Base-by-base conservation (phyloP, 2,329 filamentous ascomycete species). In the Colletotrichum lindemuthianum region DNA sequence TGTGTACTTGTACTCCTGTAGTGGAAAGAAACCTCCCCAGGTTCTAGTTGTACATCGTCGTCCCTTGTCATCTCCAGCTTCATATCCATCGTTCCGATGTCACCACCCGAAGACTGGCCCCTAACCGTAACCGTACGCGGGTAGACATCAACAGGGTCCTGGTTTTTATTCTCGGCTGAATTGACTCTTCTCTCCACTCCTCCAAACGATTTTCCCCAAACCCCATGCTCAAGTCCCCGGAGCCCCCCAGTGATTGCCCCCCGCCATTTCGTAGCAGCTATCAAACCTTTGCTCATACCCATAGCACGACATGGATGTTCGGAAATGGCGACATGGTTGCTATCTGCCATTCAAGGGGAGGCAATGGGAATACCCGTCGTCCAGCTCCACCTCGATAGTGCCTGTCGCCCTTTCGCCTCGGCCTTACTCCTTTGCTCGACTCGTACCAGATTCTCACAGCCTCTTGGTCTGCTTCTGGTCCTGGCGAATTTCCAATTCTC, bases 391-490 rank as follows among this genome's bases (percentile, higher is more conserved):
- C 39, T 37, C 36, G 36, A 13, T 15, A 47, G 15, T 24, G 8
- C 10, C 13, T 8, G n/a, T 15, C 9, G n/a, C n/a, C 48, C 33
- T 37, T 12, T 57, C 33, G 33, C 15, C 57, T 54, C 44, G 39
- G 61, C 60, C 44, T 45, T 65, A 45, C 51, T 51, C 61, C 61
- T 61, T 56, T 49, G 57, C 61, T 34, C 34, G 36, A 65, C 8
- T 15, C n/a, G 36, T 4, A 51, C 15, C 43, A 45, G 43, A 65
- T 56, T 65, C 51, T 36, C 51, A 61, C 58, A 61, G 51, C 37
- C 58, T 48, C 41, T 34, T 47, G 50, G 43, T 39, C 50, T 12
- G 33, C 34, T 34, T 11, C 43, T 16, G 41, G 43, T 16, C 15
- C 43, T 45, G 43, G 16, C 37, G 44, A 4, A 54, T 55, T 41